Base-by-base conservation (phyloP, 306 rosid species). In the Lathyrus oleraceus region DNA sequence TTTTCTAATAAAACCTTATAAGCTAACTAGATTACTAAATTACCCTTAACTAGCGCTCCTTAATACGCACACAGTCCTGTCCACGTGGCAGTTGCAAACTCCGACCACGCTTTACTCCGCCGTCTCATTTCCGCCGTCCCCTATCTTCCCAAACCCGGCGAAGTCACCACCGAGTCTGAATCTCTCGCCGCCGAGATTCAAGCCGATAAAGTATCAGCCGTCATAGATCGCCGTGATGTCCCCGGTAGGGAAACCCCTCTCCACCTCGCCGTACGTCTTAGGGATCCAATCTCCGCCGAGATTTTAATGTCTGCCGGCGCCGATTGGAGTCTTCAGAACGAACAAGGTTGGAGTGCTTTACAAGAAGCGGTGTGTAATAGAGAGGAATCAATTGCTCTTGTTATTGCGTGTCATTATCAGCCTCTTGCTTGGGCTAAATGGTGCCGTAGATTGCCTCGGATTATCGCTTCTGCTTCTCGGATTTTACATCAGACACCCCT, bases 401-500 rank as follows among this genome's bases (percentile, higher is more conserved):
- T 86, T 20, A 94, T 94, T 67, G 97, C 96, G 2, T 80, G 97
- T 28, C 92, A 94, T 68, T 94, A 91, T 69, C 97, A 94, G 43
- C 96, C 97, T 28, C 89, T 94, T 10, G 97, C 99, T 45, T 94
- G 99, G 99, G 96, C 99, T 27, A 94, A 94, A 84, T 91, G 99
- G 99, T 87, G 97, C 74, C 91, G 99, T 0, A 86, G 99, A 66
- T 89, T 94, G 65, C 99, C 99, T 10, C 89, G 99, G 1, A 86
- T 94, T 40, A 83, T 90, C 16, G 99, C 95, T 45, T 91, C 99
- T 3, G 83, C 97, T 2, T 43, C 88, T 1, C 86, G 97, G 2
- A 94, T 94, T 73, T 13, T 57, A 28, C 40, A 27, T 12, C 30
- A 38, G 11, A 27, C 63, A 13, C 6, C 40, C 17, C 5, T 45